A percentile compares a stretch with the other conserved stretches of the same genome.
These are phyloP conservation scores for Isabelozyma rhagii DNA, from an alignment of 805 yeast species.

Conservation along the genomic window DNA sequence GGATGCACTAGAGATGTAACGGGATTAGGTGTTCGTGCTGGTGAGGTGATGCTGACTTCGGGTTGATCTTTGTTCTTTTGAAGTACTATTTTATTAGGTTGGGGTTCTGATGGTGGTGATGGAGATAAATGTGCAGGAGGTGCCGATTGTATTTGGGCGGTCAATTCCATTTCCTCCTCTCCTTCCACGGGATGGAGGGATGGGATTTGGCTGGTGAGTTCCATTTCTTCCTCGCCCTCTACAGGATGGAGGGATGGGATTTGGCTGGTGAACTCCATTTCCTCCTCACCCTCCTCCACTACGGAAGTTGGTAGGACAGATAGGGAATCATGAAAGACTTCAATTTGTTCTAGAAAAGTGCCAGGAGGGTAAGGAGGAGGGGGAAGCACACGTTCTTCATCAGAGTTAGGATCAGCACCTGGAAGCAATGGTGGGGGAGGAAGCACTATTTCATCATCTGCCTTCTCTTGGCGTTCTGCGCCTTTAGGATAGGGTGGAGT, in stretches of 20 bases:
- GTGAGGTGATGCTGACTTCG: no score
- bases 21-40: background rate
- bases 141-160: conserved; percentile 4
- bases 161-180: conserved; percentile 18
- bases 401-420: background rate
- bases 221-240: conserved; percentile 15
- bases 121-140: background rate
- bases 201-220: conserved; percentile 19
- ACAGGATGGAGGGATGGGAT: conserved; percentile 4
- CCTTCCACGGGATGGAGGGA: conserved; percentile 2
- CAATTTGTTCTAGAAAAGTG: background rate
- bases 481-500: background rate
- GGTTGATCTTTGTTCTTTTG: background rate
- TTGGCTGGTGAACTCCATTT: conserved; percentile 29
- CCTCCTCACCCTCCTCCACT: conserved; percentile 13
- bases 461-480: background rate
- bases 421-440: background rate
- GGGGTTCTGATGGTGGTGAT: background rate
- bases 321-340: background rate
- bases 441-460: background rate
- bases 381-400: background rate
- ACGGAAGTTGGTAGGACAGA: background rate
- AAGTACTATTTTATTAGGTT: background rate
- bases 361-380: background rate
- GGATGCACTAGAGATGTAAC: background rate